These are phyloP conservation scores for Dioscorea cayenensis DNA, from an alignment of 116 monocot species.

Conservation along the genomic window DNA sequence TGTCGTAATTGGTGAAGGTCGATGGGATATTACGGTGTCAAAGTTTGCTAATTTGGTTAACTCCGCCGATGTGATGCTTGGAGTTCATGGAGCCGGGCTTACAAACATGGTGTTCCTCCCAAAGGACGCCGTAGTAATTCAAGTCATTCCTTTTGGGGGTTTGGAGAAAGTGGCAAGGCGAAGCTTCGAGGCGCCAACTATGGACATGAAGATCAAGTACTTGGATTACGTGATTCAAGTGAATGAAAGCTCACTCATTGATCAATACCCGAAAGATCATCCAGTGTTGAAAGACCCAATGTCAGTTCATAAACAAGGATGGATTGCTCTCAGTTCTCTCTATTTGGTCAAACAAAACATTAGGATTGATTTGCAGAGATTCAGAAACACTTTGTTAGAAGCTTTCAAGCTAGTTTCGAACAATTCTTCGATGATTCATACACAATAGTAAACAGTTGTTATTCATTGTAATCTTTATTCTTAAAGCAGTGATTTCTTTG, in stretches of 20 bases:
- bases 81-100: conserved; percentile 45
- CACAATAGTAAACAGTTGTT: too few relatives aligned
- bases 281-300: conserved; percentile 24
- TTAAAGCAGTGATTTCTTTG: too few relatives aligned
- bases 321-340: conserved; percentile 14
- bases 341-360: conserved; percentile 41
- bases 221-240: conserved; percentile 24
- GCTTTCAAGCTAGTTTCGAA: conserved; percentile 10
- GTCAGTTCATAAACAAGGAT: conserved; percentile 31
- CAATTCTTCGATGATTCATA: background rate
- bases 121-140: conserved; percentile 21
- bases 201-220: conserved; percentile 29
- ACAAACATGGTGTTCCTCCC: conserved; percentile 46
- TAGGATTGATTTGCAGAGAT: conserved; percentile 25
- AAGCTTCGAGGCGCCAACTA: conserved; percentile 14
- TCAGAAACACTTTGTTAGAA: conserved; percentile 26
- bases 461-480: too few relatives aligned
- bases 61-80: conserved; percentile 28
- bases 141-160: conserved; percentile 31
- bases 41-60: conserved; percentile 37
- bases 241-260: conserved; percentile 30
- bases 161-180: conserved; percentile 24
- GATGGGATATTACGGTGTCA: conserved; percentile 3
- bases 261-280: conserved; percentile 28
- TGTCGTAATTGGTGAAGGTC: conserved; percentile 17